These are phyloP conservation scores for Bacidia gigantensis DNA, from an alignment of 495 filamentous ascomycete genomes.

Conservation along the genomic window DNA sequence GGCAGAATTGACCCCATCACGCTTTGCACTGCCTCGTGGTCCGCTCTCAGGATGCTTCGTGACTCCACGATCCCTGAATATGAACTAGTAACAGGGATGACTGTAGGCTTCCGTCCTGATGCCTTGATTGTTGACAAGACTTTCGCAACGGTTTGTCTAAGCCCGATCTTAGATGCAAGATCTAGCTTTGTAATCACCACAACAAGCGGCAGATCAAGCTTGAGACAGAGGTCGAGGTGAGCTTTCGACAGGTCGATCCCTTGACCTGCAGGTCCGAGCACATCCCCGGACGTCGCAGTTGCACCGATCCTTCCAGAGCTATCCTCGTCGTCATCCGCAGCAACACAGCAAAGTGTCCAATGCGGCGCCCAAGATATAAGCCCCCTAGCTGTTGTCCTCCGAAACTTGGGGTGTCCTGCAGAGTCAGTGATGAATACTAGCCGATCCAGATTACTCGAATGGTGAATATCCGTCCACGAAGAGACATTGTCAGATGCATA, in stretches of 20 bases:
- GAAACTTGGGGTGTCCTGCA: conserved; percentile 75
- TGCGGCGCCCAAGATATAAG: conserved; percentile 94
- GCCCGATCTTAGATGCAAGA: conserved; percentile 54
- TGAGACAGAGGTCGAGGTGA: conserved; percentile 77
- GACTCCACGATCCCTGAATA: conserved; percentile 22
- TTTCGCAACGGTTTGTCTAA: conserved; percentile 54
- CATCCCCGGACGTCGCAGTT: conserved; percentile 29
- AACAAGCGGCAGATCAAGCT: conserved; percentile 57
- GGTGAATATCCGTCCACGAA: conserved; percentile 89
- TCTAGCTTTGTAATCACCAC: conserved; percentile 87
- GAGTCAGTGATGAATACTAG: conserved; percentile 82
- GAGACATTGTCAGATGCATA: conserved; percentile 76
- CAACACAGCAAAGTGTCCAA: conserved; percentile 78
- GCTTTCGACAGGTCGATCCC: conserved; percentile 59
- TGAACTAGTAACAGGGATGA: conserved; percentile 38
- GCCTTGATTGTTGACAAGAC: conserved; percentile 68
- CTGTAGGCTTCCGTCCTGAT: conserved; percentile 54
- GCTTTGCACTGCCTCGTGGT: conserved; percentile 38
- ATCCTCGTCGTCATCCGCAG: conserved; percentile 57
- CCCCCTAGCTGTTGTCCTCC: conserved; percentile 73
- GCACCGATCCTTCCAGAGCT: conserved; percentile 24
- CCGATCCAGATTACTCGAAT: conserved; percentile 54
- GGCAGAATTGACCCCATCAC: conserved; percentile 29
- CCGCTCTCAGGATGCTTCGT: conserved; percentile 28
- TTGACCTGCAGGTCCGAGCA: conserved; percentile 34